phyloP scores from a whole-genome alignment of 2,329 filamentous ascomycete genomes.

The Acephala macrosclerotiorum region DNA sequence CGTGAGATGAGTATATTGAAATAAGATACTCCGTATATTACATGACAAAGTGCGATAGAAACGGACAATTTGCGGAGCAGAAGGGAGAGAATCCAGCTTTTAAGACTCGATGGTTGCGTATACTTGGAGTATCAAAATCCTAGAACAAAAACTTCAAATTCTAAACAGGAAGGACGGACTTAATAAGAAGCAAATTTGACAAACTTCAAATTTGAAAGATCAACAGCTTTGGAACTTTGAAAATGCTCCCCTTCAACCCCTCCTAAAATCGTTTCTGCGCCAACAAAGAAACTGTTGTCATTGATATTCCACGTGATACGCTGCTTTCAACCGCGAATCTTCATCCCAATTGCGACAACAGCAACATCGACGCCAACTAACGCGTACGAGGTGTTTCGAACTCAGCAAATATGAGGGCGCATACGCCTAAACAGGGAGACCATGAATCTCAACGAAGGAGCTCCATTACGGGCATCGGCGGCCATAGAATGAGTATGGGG shows the following conservation, averaged over 20 bases:
- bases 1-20: no score
- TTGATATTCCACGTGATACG: constrained; percentile 12
- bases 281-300: constrained; percentile 29
- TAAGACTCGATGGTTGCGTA: no score
- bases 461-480: constrained; percentile 32
- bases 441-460: constrained; percentile 38
- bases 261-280: constrained; percentile 19
- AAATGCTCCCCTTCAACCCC: constrained; percentile 4
- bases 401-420: constrained; percentile 38
- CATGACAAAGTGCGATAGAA: no score
- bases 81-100: no score
- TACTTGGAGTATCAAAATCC: no score
- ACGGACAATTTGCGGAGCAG: no score
- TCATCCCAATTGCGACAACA: constrained; percentile 27
- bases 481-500: constrained; percentile 39
- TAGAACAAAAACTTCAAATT: no score
- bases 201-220: no score
- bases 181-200: no score
- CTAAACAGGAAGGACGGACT: no score
- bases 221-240: background rate
- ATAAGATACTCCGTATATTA: no score
- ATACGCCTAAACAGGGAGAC: constrained; percentile 38
- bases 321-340: constrained; percentile 14
- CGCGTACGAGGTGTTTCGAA: constrained; percentile 19
- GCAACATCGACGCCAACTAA: constrained; percentile 15